Evolutionary conservation across 2,329 filamentous ascomycete species (phyloP), one percentile per base, ranked within the genome.

Genomic region (Fusarium burgessii): DNA sequence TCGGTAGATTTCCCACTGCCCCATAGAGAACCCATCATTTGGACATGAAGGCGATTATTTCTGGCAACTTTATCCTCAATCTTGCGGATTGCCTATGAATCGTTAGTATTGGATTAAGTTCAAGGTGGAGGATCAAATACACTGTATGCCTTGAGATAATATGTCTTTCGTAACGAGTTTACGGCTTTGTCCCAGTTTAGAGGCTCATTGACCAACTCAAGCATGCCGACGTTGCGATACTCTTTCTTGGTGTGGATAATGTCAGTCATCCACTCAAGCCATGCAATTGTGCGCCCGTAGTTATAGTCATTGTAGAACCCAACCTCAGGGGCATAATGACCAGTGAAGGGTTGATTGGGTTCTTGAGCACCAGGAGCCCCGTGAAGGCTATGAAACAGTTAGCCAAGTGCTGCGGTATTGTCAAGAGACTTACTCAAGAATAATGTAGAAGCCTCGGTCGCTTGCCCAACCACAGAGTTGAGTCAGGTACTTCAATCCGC

Each of bases 251-350:
- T 79, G 75, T 89, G 87, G 62, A 89, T 84, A 41, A 83, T 80
- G 40, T 83, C 80, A 14, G 86, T 84, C 72, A 90, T 84, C 83
- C 84, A 89, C 57, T 83, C 78, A n/a, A 90, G 83, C 79, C 88
- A 90, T 54, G 83, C 75, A 61, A 84, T 76, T 5, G 86, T 86
- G 14, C 89, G 87, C 27, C 83, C 83, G 76, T 88, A 91, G 76
- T 90, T 83, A 74, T 85, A 86, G 62, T 84, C 81, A 33, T 82
- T 78, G 77, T 88, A 91, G 80, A 91, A 91, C 5, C 86, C 86
- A 2, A 84, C 62, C 6, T 67, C 50, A 14, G 49, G 23, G 6
- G 65, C 71, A 47, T 71, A 71, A 41, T 79, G 80, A 77, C 85
- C 86, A 5, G 85, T 87, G 68, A 85, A 85, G 1, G 84, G 72